Conservation (phyloP, 1,284 basidiomycete species). For the Rhodotorula sp. region DNA sequence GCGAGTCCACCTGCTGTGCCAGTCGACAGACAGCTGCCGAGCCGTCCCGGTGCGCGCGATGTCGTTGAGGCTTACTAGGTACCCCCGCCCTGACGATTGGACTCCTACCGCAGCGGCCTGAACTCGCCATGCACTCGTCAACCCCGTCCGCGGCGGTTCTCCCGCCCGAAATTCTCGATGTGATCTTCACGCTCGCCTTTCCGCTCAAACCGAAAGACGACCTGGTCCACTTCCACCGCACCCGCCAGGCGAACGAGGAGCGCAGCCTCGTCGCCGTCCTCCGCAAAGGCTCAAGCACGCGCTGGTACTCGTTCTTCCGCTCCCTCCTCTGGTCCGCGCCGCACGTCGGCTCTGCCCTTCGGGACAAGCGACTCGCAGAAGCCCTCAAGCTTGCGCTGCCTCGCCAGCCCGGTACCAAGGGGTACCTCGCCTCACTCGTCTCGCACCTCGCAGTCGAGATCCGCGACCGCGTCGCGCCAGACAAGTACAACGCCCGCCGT, state of each 20-base stretch:
- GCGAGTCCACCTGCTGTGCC: too few relatives aligned
- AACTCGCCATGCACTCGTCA: too few relatives aligned
- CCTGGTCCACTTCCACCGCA: constrained; percentile 4
- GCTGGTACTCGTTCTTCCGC: neutral
- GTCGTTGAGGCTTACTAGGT: too few relatives aligned
- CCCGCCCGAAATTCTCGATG: constrained; percentile 7
- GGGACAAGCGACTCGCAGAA: too few relatives aligned
- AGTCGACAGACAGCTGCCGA: too few relatives aligned
- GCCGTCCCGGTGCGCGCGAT: too few relatives aligned
- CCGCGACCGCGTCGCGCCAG: too few relatives aligned
- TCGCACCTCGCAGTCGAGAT: constrained; percentile 1
- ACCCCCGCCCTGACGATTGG: too few relatives aligned
- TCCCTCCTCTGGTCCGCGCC: too few relatives aligned
- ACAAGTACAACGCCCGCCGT: neutral
- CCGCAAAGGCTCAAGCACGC: neutral
- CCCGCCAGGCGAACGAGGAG: neutral
- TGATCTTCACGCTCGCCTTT: constrained; percentile 11
- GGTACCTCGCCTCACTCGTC: constrained; percentile 2
- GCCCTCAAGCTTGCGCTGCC: neutral
- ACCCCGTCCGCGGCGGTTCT: neutral
- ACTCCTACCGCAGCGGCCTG: too few relatives aligned
- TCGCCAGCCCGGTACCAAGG: neutral
- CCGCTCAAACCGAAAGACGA: neutral
- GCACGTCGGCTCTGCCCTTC: too few relatives aligned
- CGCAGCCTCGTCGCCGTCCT: neutral